phyloP scores from a whole-genome alignment of 306 rosid species.

The Trifolium pratense region DNA sequence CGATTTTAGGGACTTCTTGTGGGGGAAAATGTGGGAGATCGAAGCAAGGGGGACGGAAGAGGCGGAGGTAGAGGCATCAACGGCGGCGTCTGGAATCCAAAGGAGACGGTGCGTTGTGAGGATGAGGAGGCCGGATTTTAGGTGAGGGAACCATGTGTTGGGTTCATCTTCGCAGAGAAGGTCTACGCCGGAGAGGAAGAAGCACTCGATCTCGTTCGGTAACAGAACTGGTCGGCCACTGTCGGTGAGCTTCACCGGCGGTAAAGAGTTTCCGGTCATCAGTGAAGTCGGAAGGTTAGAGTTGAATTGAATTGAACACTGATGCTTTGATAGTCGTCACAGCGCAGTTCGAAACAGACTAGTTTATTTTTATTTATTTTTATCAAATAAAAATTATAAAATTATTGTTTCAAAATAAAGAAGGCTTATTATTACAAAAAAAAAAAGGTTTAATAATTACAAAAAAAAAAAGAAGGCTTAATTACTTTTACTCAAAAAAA shows the following conservation, averaged over 20 bases:
- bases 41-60: conserved; percentile 62
- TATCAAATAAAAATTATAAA: no score
- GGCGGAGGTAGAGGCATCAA: conserved; percentile 23
- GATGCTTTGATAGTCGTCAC: no score
- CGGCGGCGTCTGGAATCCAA: conserved; percentile 62
- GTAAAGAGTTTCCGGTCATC: conserved; percentile 65
- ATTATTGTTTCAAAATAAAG: no score
- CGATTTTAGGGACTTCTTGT: conserved; percentile 75
- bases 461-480: no score
- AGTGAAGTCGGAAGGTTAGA: background rate
- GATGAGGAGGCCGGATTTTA: conserved; percentile 82
- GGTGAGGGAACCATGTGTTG: conserved; percentile 57
- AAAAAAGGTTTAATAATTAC: no score
- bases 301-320: no score
- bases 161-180: conserved; percentile 74
- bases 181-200: conserved; percentile 79
- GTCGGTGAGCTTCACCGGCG: conserved; percentile 66
- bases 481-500: no score
- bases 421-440: no score
- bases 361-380: no score
- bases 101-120: conserved; percentile 89
- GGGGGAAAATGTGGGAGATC: conserved; percentile 64
- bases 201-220: conserved; percentile 73
- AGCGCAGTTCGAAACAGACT: no score
- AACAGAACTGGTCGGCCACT: conserved; percentile 86